A percentile compares a stretch with the other conserved stretches of the same genome.
phyloP scores from a whole-genome alignment of 306 rosid species.

The Prinsepia uniflora region DNA sequence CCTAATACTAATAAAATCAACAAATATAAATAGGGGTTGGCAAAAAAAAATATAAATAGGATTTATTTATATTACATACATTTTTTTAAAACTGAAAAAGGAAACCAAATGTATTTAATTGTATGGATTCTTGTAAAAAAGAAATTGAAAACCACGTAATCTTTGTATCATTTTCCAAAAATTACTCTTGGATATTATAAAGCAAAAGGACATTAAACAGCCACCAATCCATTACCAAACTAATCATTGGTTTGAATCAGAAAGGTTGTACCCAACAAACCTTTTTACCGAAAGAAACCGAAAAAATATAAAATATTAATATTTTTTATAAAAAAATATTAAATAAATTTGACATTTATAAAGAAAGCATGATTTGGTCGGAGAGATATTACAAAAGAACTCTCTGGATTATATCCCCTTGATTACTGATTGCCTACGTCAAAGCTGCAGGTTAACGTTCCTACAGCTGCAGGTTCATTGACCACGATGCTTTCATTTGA shows the following conservation, averaged over 20 bases:
- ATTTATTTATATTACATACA: too few relatives aligned
- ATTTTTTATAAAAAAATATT: neutral
- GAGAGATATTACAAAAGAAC: neutral
- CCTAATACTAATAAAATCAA: too few relatives aligned
- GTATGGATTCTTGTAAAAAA: too few relatives aligned
- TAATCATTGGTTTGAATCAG: neutral
- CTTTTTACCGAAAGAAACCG: neutral
- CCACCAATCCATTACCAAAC: neutral
- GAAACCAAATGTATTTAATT: too few relatives aligned
- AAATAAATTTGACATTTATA: neutral
- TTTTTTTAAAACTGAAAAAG: too few relatives aligned
- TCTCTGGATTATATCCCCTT: neutral
- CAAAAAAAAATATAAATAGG: too few relatives aligned
- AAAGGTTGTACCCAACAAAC: neutral
- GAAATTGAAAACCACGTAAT: too few relatives aligned
- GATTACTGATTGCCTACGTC: neutral
- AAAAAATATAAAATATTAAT: neutral
- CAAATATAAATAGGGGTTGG: too few relatives aligned
- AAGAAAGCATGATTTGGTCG: constrained; percentile 7
- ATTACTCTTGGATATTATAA: neutral
- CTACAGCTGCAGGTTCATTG: neutral
- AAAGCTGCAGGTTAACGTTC: neutral
- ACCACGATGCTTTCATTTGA: fast-evolving
- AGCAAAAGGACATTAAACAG: neutral
- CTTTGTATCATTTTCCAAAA: too few relatives aligned